Percentiles rank a stretch among this genome's conserved stretches.
Evolutionary conservation across 106 monocot genomes (phyloP).

Genomic region (Platanthera zijinensis): DNA sequence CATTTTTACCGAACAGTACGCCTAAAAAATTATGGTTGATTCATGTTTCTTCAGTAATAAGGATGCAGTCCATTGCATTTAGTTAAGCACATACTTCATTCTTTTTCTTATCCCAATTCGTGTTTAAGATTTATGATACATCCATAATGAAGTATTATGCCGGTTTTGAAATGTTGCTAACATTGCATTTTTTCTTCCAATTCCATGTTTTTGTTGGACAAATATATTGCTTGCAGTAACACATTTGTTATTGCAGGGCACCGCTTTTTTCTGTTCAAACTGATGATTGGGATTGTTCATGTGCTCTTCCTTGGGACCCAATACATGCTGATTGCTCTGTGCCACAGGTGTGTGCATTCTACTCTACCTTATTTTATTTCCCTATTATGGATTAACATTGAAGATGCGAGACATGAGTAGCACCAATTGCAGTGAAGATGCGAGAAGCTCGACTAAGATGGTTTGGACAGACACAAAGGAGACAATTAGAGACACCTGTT

Average conservation of each 20-base stretch:
- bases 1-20: background rate
- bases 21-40: background rate
- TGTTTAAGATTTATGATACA: background rate
- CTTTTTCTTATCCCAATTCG: background rate
- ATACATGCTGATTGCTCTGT: constrained; percentile 91
- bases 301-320: constrained; percentile 79
- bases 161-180: background rate
- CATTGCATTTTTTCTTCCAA: background rate
- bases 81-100: background rate
- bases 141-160: background rate
- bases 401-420: too few relatives aligned
- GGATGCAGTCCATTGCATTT: background rate
- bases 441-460: too few relatives aligned
- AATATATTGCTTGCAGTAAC: background rate
- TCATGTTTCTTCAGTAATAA: background rate
- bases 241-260: constrained; percentile 40
- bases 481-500: too few relatives aligned
- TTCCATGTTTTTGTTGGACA: background rate
- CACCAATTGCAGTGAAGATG: too few relatives aligned
- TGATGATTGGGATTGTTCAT: constrained; percentile 96
- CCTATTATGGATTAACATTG: background rate
- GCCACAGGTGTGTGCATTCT: constrained; percentile 57
- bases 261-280: constrained; percentile 68
- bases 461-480: too few relatives aligned
- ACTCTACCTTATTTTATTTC: background rate